phyloP scores from a whole-genome alignment of 345 rosid genomes.

The Ceriops tagal region DNA sequence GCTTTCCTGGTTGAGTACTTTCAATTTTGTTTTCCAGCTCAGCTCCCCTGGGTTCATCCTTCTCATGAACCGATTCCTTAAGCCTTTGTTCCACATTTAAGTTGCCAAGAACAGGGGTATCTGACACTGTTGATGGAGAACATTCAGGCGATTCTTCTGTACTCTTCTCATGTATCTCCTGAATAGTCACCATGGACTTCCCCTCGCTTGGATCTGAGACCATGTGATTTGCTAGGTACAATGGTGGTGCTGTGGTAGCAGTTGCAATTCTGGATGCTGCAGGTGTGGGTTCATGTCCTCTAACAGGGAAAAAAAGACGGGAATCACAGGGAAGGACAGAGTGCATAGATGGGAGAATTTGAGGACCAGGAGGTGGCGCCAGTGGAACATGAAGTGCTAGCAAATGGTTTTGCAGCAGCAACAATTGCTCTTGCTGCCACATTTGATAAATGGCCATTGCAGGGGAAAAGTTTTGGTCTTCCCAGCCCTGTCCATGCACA shows the following conservation, averaged over 20 bases:
- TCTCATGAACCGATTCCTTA: constrained; percentile 20
- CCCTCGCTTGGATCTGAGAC: constrained; percentile 25
- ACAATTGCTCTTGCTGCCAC: constrained; percentile 52
- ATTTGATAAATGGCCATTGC: constrained; percentile 43
- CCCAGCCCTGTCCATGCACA: constrained; percentile 37
- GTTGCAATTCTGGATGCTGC: constrained; percentile 27
- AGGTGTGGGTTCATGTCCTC: constrained; percentile 28
- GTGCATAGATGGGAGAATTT: constrained; percentile 41
- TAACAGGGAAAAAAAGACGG: constrained; percentile 28
- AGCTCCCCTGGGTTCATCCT: constrained; percentile 22
- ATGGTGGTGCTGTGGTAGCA: constrained; percentile 34
- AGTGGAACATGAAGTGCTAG: constrained; percentile 37
- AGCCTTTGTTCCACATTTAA: constrained; percentile 22
- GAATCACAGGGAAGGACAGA: constrained; percentile 34
- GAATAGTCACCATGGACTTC: constrained; percentile 43
- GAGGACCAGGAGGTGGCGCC: constrained; percentile 34
- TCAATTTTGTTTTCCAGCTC: constrained; percentile 25
- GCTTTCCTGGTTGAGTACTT: constrained; percentile 18
- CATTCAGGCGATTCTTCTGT: constrained; percentile 31
- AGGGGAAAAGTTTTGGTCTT: constrained; percentile 37
- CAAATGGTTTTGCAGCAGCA: constrained; percentile 45
- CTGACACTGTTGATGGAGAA: constrained; percentile 26
- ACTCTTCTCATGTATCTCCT: constrained; percentile 51
- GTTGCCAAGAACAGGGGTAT: constrained; percentile 16
- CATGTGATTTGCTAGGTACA: constrained; percentile 26